These are phyloP conservation scores for Eimeria maxima DNA, from an alignment of 169 alveolate species.

Conservation along the genomic window DNA sequence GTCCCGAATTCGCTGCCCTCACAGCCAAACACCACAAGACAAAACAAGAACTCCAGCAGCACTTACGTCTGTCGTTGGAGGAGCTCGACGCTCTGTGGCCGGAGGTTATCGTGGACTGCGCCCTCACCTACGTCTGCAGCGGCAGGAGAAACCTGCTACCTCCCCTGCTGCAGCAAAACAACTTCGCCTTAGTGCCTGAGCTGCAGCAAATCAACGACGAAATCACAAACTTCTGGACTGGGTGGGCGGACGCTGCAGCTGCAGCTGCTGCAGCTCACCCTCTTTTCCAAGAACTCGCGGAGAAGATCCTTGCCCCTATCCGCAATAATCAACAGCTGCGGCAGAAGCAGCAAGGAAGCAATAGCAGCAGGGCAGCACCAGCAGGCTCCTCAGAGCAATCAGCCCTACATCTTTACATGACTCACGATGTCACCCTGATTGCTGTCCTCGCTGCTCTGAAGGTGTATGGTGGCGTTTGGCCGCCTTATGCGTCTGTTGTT, in stretches of 20 bases:
- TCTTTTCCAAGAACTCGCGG: slow-evolving; percentile 19
- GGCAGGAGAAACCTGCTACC: slow-evolving; percentile 38
- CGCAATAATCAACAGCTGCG: slow-evolving; percentile 28
- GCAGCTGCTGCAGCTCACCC: slow-evolving; percentile 53
- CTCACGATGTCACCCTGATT: slow-evolving; percentile 63
- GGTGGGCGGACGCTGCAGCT: slow-evolving; percentile 59
- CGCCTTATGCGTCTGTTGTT: slow-evolving; percentile 39
- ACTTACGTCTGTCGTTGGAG: not conserved
- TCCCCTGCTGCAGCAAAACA: slow-evolving; percentile 37
- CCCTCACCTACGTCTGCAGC: slow-evolving; percentile 62
- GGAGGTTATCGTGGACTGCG: slow-evolving; percentile 46
- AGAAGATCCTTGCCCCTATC: slow-evolving; percentile 14
- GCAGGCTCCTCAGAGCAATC: not conserved
- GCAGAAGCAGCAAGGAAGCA: slow-evolving; percentile 22
- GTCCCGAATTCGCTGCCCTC: slow-evolving; percentile 51
- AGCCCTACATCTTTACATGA: slow-evolving; percentile 43
- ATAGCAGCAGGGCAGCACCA: slow-evolving; percentile 25
- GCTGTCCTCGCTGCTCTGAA: slow-evolving; percentile 51
- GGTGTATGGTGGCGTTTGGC: slow-evolving; percentile 68
- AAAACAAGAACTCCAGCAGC: slow-evolving; percentile 23
- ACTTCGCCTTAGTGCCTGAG: slow-evolving; percentile 31
- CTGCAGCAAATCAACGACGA: slow-evolving; percentile 51
- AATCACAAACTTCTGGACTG: slow-evolving; percentile 43
- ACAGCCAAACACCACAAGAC: not conserved
- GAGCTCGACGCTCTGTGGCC: slow-evolving; percentile 62